Evolutionary conservation across 2,329 filamentous ascomycete species (phyloP), one percentile per base, ranked within the genome.

Genomic region (Apiospora kogelbergensis): DNA sequence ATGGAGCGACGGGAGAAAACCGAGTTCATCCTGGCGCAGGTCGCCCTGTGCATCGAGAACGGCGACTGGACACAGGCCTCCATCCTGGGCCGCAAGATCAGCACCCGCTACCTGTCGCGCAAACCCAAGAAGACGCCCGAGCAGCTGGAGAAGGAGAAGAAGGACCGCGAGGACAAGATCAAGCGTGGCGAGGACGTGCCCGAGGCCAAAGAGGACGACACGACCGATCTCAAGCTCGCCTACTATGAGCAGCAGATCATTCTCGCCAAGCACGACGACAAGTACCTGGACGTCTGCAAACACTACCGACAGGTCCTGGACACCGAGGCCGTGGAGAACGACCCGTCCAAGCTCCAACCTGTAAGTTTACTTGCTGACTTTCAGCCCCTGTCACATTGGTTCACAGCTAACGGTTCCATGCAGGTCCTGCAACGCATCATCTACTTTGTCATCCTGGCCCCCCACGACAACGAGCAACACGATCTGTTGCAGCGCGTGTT

Each of bases 211-310:
- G 88, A 91, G 74, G 95, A 97, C 74, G 95, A 98, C 81, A 95
- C 97, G 65, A 98, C 96, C 65, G 96, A 98, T 79, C 84, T 99
- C 74, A 99, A 99, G 87, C 87, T 99, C 74, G 90, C 89, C 73
- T 99, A 94, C 84, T 99, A 98, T 83, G 95, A 98, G 83, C 96
- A 98, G 80, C 96, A 99, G 83, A 97, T 99, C 77, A 92, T 90
- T 63, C 86, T 99, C 67, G 93, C 96, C 68, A 98, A 98, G 87
- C 95, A 99, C 76, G 96, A 99, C 73, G 90, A 94, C 84, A 98
- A 97, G 82, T 99, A 99, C 78, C 89, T 99, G 42, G 95, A 98
- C 72, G 95, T 91, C 42, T 99, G 96, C 90, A 99, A 99, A 84
- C 90, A 99, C 83, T 99, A 98, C 84, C 89, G 96, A 79, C 95